phyloP scores from a whole-genome alignment of 257 asterid species.

The Verbascum thapsus region DNA sequence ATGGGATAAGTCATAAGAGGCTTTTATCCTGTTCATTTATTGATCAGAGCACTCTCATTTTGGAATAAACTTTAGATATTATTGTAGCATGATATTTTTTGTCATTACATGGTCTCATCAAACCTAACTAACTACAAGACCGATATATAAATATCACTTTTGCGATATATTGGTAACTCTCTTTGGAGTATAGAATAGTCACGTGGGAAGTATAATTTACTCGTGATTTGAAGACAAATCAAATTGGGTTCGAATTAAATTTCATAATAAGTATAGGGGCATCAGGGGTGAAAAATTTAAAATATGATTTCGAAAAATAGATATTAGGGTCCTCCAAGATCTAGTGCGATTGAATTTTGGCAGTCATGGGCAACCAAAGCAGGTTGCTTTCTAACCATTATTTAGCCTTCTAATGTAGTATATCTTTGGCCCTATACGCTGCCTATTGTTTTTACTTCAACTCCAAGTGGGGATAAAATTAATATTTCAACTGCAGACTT shows the following conservation, averaged over 20 bases:
- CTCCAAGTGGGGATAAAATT: constrained; percentile 37
- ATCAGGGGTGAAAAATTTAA: constrained; percentile 6
- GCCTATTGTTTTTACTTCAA: constrained; percentile 27
- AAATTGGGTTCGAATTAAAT: too few relatives aligned
- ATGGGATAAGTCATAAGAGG: constrained; percentile 50
- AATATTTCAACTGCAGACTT: constrained; percentile 31
- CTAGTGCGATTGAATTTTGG: constrained; percentile 17
- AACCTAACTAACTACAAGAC: too few relatives aligned
- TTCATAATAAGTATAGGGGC: neutral
- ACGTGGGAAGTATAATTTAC: too few relatives aligned
- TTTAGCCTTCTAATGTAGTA: neutral
- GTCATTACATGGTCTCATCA: too few relatives aligned
- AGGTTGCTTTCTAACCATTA: constrained; percentile 50
- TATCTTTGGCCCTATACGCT: constrained; percentile 29
- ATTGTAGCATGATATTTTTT: too few relatives aligned
- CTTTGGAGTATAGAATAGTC: neutral
- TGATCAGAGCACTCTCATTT: constrained; percentile 31
- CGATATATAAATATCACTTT: too few relatives aligned
- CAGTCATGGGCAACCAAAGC: constrained; percentile 51
- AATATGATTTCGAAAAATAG: neutral
- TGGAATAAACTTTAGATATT: neutral
- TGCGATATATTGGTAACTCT: constrained; percentile 16
- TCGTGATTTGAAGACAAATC: too few relatives aligned
- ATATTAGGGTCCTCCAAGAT: constrained; percentile 23
- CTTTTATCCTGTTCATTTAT: constrained; percentile 33